Evolutionary conservation across 768 basidiomycete genomes (phyloP).

Genomic region (Amanita pseudoporphyria): DNA sequence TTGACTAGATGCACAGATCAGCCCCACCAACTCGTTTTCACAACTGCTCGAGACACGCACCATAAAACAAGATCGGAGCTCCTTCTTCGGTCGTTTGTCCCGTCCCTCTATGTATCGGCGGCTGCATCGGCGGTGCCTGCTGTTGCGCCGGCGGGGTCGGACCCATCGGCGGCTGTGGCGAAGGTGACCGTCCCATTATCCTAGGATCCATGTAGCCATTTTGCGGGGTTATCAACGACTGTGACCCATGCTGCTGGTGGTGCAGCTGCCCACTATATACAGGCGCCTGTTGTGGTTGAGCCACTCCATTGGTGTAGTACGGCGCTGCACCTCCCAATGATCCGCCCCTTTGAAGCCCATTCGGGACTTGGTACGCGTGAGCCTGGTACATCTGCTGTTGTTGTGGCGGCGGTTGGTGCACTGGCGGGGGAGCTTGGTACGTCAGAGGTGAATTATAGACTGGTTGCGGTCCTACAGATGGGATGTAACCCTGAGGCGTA

Average conservation of each 20-base stretch:
- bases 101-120: constrained; percentile 23
- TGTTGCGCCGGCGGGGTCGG: constrained; percentile 13
- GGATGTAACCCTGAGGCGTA: constrained; percentile 5
- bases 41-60: constrained; percentile 33
- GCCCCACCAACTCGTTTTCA: constrained; percentile 1
- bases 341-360: constrained; percentile 20
- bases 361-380: constrained; percentile 15
- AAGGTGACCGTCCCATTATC: constrained; percentile 39
- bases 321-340: constrained; percentile 10
- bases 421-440: constrained; percentile 11
- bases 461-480: constrained; percentile 9
- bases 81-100: constrained; percentile 80
- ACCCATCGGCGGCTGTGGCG: constrained; percentile 32
- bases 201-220: constrained; percentile 32
- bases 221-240: constrained; percentile 17
- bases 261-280: constrained; percentile 18
- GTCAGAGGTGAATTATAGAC: constrained; percentile 9
- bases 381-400: constrained; percentile 19
- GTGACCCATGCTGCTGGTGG: constrained; percentile 20
- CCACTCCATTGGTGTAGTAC: constrained; percentile 24
- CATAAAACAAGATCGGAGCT: constrained; percentile 77
- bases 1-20: constrained; percentile 48
- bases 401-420: constrained; percentile 13
- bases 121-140: constrained; percentile 11
- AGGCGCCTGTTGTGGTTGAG: constrained; percentile 17